Base-by-base conservation (phyloP, 1,139 yeast genomes). In the Candida pseudoviswanathii region DNA sequence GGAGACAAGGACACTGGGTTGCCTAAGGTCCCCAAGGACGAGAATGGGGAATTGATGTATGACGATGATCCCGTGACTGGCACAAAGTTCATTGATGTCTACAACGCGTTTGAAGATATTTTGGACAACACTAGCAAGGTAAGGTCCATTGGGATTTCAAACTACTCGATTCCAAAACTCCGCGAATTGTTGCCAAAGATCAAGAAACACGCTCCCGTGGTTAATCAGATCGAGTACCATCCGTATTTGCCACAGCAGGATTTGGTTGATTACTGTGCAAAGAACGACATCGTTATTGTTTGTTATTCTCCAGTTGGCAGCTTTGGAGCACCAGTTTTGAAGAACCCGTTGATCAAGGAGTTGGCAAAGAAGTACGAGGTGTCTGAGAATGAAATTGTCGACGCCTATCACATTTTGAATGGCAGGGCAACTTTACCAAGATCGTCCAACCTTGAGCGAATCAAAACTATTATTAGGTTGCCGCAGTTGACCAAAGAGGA, bases 81-180 rank as follows among this genome's bases (percentile, higher is more conserved):
- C 0, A 60, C 62, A 10, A 68, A 68, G 41, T 81, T 64, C 58
- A 65, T 81, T 34, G 75, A 72, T 5, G 79, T 81, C 9, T 83
- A 80, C 60, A 69, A 75, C 52, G 68, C 66, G 31, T 53, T 83
- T 50, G 82, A 80, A 54, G 69, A 74, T n/a, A 66, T 81, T 44
- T 61, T 66, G 43, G 60, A 59, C 3, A 59, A 60, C 8, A 67
- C 73, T 7, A 52, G 54, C 6, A 72, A 70, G 48, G 70, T 62
- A 3, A 65, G 53, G 50, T 61, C 73, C 1, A 58, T 70, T 47
- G 75, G 75, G 10, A 65, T 70, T 34, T 68, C 73, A 7, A 70
- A 70, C 49, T 70, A 69, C 49, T 61, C 73, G 1, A 55, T 67
- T 42, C 61, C 62, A 2, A 66, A 58, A 50, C 58, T 70, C 25